Evolutionary conservation across 768 basidiomycete species (phyloP), one percentile per base, ranked within the genome.

Genomic region (Psilocybe azurescens): DNA sequence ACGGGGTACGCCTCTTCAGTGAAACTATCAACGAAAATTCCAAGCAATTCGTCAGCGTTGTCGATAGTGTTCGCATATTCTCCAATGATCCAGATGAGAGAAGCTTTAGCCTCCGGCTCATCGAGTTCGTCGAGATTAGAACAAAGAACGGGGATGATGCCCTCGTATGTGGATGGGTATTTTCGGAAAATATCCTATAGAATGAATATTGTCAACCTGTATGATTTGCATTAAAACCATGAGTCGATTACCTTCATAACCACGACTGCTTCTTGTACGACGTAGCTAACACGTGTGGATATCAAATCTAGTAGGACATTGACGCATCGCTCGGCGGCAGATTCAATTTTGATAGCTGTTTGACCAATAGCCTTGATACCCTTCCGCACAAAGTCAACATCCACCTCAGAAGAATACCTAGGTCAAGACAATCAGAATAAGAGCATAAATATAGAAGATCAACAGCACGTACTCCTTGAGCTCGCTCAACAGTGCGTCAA

Each of bases 71-170:
- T 91, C 3, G 97, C 95, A 69, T 99, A 98, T 78, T 98, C 95
- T 59, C 97, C 97, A 67, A 99, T 95, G 69, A 99, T 99, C 97
- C 97, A 99, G 73, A 99, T 98, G 53, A 99, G 81, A 2, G 96
- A 96, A 1, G 96, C 94, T 72, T 98, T 98, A 2, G 97, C 97
- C 73, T 99, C 97, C 9, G 97, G 97, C 72, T 99, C 97, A 70
- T 99, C 97, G 33, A 99, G 80, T 69, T 97, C 96, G 62, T 99
- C 97, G 13, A 99, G 87, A 70, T 95, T 97, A 1, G 93, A 89
- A 69, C 96, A 99, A 13, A 99, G 78, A 0, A 91, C 95, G 0
- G 96, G 97, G 66, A 99, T 98, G 70, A 97, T 90, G 18, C 95
- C 96, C 76, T 99, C 97, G 72, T 99, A 99, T 2, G 90, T 94